phyloP scores from a whole-genome alignment of 139 green algal species.

The Coccomyxa sp. region DNA sequence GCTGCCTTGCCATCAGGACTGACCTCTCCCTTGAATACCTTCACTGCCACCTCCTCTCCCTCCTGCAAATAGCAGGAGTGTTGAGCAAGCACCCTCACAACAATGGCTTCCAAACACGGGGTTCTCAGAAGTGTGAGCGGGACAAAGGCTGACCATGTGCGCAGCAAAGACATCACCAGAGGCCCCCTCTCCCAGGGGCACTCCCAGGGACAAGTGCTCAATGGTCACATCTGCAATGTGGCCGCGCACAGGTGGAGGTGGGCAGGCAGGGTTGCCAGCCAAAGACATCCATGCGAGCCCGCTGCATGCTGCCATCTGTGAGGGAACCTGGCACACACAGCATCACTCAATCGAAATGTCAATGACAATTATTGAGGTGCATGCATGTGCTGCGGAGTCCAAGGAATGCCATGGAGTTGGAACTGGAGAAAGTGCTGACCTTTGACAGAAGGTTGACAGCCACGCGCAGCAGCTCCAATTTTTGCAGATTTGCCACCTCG shows the following conservation, averaged over 20 bases:
- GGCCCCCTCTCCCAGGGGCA: conserved; percentile 71
- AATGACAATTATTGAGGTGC: too few species aligned
- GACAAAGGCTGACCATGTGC: background rate
- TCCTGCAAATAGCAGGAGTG: background rate
- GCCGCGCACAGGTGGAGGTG: conserved; percentile 21
- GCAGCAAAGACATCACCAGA: conserved; percentile 65
- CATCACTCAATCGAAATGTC: too few species aligned
- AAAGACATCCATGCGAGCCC: conserved; percentile 73
- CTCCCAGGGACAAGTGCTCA: conserved; percentile 40
- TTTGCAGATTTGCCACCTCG: conserved; percentile 45
- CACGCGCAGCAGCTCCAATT: conserved; percentile 72
- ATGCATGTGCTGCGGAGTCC: too few species aligned
- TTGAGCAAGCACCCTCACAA: background rate
- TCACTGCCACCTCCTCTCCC: conserved; percentile 61
- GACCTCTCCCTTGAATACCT: conserved; percentile 64
- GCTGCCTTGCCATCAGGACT: conserved; percentile 53
- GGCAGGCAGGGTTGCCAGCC: conserved; percentile 62
- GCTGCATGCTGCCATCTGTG: conserved; percentile 24
- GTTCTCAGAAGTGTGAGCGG: background rate
- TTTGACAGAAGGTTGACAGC: conserved; percentile 34
- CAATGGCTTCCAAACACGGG: background rate
- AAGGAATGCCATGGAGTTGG: background rate
- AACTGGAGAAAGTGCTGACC: background rate
- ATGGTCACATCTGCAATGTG: conserved; percentile 15
- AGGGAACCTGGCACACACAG: conserved; percentile 40